Conservation (phyloP, 2,329 filamentous ascomycete genomes). For the Akanthomyces muscarius region DNA sequence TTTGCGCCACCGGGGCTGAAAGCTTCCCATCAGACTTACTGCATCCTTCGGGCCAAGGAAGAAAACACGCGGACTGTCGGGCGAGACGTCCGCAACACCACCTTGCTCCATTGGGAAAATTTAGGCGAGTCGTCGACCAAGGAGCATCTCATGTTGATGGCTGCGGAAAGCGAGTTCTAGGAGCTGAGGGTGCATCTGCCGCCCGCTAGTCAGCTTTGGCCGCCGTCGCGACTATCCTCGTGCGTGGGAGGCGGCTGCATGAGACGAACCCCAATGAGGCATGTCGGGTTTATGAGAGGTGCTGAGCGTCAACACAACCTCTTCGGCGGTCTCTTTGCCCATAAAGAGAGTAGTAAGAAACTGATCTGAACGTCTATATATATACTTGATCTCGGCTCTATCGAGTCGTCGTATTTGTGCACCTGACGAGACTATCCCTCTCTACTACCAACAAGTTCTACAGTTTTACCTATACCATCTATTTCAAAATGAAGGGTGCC, state of each 20-base stretch:
- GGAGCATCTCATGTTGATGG: neutral
- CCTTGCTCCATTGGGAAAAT: neutral
- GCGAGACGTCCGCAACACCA: no score
- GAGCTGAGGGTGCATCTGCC: neutral
- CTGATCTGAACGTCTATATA: neutral
- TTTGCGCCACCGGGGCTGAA: neutral
- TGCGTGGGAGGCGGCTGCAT: no score
- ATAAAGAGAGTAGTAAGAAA: neutral
- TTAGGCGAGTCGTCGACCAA: neutral
- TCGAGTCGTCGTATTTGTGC: no score
- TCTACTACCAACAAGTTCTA: neutral
- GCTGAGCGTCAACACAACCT: no score
- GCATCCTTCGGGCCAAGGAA: no score
- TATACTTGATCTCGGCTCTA: neutral
- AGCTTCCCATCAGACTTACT: no score
- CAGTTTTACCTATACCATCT: neutral
- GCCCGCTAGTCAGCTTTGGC: constrained; percentile 2
- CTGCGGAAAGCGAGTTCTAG: no score
- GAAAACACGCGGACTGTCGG: neutral
- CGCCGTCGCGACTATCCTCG: neutral
- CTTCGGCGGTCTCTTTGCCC: neutral
- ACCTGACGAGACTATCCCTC: no score
- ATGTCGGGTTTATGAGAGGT: no score
- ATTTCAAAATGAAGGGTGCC: constrained; percentile 1
- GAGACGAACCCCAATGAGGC: no score